Base-by-base conservation (phyloP, 768 basidiomycete species). In the Hygrocybe punicea region DNA sequence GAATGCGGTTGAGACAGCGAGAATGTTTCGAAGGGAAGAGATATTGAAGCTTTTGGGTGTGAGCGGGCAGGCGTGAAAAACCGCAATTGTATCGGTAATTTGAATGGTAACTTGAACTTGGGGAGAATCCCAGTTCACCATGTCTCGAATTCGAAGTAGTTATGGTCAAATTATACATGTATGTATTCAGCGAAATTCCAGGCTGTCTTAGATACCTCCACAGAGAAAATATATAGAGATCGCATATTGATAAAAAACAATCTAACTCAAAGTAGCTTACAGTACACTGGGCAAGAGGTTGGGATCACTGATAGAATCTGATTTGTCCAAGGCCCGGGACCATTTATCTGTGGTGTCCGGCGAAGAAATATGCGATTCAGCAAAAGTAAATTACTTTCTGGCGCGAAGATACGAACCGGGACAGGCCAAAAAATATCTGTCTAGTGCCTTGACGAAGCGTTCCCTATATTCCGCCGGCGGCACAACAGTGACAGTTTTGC, bases 401-500 rank as follows among this genome's bases (percentile, higher is more conserved):
- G n/a, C n/a, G n/a, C n/a, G 17, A 47, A 44, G 29, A 51, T 39
- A 63, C 70, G 35, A 53, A 87, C 86, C 88, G 61, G 87, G 88
- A 71, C 87, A 89, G 29, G 86, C 84, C 14, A 89, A 66, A 65
- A 91, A 91, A 67, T 93, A 93, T 9, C 81, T 75, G 51, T 88
- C 84, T 57, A 93, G 73, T 4, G 90, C 83, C 54, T 70, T 82
- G 48, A 88, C 80, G 62, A 93, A 91, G 0, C 90, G 80, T 40
- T 89, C 85, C 51, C 87, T 83, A 65, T 93, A 93, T 67, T 91
- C 89, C 3, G 81, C 75, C 2, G 90, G 90, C 1, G 90, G 90
- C 40, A 93, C 78, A 13, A 92, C 86, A 0, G 90, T 93, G 8
- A 89, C 83, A 34, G 91, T 86, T 60, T 89, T 86, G 2, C 81